Evolutionary conservation across 2,329 filamentous ascomycete genomes (phyloP).

Genomic region (Epichloe coenophiala): DNA sequence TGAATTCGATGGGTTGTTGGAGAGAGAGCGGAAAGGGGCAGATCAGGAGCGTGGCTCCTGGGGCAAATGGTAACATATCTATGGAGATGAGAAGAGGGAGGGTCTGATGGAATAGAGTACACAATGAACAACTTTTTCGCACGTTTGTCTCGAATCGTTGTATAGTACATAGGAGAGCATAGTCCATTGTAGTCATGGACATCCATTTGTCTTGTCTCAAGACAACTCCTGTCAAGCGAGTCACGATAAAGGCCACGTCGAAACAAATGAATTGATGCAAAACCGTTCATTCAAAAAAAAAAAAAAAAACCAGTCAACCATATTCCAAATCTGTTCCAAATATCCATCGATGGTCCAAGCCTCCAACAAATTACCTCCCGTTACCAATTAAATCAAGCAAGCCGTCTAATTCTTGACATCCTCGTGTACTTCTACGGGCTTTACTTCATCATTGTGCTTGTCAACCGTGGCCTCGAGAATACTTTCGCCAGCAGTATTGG

Average conservation of each 20-base stretch:
- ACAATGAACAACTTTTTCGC: not conserved
- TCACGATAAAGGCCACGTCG: not conserved
- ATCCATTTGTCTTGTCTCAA: not conserved
- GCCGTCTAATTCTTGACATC: constrained; percentile 16
- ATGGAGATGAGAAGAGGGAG: not conserved
- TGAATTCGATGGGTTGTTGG: constrained; percentile 36
- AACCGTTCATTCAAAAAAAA: not conserved
- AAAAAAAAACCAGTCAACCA: not conserved
- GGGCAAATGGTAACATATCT: constrained; percentile 9
- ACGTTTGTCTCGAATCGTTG: not conserved
- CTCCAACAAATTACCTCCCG: not conserved
- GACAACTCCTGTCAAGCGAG: not conserved
- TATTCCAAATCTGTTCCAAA: not conserved
- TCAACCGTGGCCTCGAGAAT: constrained; percentile 26
- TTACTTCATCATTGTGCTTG: constrained; percentile 20
- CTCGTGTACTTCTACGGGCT: constrained; percentile 23
- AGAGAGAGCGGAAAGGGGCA: constrained; percentile 25
- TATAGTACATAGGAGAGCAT: not conserved
- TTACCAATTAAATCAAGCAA: not conserved
- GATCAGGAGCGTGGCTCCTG: constrained; percentile 16
- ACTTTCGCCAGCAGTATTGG: constrained; percentile 30
- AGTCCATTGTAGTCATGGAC: not conserved
- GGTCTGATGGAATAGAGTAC: not conserved
- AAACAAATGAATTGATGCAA: too few relatives aligned
- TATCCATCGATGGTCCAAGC: not conserved